These are phyloP conservation scores for Protomyces inundatus DNA, from an alignment of 1,139 yeast species.

Conservation along the genomic window DNA sequence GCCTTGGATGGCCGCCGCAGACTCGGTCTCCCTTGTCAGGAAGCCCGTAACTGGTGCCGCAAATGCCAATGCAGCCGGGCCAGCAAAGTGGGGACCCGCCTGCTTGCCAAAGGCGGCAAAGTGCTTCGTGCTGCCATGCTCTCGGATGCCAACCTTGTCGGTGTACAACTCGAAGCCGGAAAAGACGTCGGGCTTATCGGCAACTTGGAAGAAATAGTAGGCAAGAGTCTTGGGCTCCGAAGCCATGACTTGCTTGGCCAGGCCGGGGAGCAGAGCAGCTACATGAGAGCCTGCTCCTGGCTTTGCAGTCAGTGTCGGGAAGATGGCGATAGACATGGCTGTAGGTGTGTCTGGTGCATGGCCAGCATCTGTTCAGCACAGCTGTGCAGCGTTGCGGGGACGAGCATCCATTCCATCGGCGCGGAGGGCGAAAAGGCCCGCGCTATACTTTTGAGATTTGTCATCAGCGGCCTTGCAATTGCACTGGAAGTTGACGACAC, in stretches of 20 bases:
- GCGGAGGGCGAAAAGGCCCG: no score
- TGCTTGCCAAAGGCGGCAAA: constrained; percentile 12
- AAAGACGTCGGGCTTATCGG: constrained; percentile 8
- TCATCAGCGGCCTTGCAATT: no score
- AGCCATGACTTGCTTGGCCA: background rate
- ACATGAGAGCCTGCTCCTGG: background rate
- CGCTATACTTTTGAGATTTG: no score
- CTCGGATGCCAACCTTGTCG: constrained; percentile 12
- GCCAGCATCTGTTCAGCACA: no score
- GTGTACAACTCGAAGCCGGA: constrained; percentile 15
- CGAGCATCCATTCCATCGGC: no score
- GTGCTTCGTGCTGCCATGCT: constrained; percentile 4
- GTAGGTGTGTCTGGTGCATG: no score
- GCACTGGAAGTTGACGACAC: no score
- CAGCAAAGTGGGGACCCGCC: constrained; percentile 9
- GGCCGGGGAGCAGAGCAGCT: background rate
- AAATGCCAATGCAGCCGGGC: constrained; percentile 2
- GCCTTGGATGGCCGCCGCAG: constrained; percentile 2
- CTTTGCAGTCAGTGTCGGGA: background rate
- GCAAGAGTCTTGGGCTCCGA: constrained; percentile 17
- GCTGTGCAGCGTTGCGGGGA: no score
- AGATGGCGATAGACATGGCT: background rate
- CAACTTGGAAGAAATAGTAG: constrained; percentile 10
- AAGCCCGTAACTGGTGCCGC: constrained; percentile 18
- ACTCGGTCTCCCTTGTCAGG: constrained; percentile 7